Base-by-base conservation (phyloP, 163 green algal genomes). In the Volvox carteri region DNA sequence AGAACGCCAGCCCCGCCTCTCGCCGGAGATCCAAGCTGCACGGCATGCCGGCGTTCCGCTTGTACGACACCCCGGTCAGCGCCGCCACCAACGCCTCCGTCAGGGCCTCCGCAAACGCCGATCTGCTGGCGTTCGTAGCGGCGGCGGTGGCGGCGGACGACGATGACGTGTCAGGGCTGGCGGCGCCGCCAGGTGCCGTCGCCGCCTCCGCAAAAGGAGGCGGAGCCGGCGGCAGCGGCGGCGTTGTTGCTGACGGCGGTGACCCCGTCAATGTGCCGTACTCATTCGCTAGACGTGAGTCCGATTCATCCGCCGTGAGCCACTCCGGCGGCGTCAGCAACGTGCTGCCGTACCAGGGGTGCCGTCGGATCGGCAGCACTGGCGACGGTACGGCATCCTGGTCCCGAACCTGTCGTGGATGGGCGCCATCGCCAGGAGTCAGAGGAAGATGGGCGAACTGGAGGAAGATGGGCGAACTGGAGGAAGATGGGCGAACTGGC, bases 311-410 rank as follows among this genome's bases (percentile, higher is more conserved):
- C 23, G 65, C 80, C 83, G 70, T 50, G 48, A 81, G 52, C 83
- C 67, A 88, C 18, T 48, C 52, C 11, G 84, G 84, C 70, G 84
- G 84, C 37, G 70, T 76, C 33, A 89, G 84, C 35, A 84, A 52
- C 3, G 84, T 89, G 70, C 19, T 54, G 50, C 84, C 84, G 84
- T 89, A 89, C 84, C 84, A 89, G 14, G 84, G 84, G 81, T 87
- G 81, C n/a, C 33, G 46, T 44, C 39, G 58, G 19, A 87, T 44
- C 21, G 81, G 81, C 46, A 87, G 67, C 1, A 33, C 18, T 28
- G 81, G 81, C 8, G 33, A 16, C 1, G 65, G 67, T 23, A 87
- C 65, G n/a, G 30, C 23, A 1, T 7, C n/a, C 33, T 62, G 81
- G 33, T 54, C 37, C 28, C 54, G 54, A 23, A 65, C 54, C 54